Percentiles rank a stretch among this genome's conserved stretches.
Conservation (phyloP, 169 alveolate species). For the Ophryocystis elektroscirrha region DNA sequence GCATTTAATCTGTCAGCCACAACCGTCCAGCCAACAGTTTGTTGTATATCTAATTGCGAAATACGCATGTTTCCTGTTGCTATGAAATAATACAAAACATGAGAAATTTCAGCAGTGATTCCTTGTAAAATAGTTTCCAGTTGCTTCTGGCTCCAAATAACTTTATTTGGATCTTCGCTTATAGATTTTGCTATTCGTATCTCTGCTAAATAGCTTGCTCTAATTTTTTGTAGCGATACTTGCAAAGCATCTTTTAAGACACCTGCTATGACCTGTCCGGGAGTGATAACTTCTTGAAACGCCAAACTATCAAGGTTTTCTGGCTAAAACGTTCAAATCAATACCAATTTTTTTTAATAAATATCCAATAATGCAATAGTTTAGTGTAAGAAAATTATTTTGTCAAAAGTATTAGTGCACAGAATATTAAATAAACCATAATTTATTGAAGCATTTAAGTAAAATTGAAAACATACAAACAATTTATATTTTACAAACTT, state of each 20-base stretch:
- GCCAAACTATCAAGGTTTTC: constrained; percentile 50
- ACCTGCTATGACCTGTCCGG: constrained; percentile 49
- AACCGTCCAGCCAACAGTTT: constrained; percentile 84
- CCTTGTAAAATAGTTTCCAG: neutral
- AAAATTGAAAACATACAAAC: too few relatives aligned
- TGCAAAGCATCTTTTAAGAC: constrained; percentile 29
- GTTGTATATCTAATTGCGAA: constrained; percentile 36
- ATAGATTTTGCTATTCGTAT: constrained; percentile 12
- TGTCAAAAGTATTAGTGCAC: neutral
- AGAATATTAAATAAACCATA: neutral
- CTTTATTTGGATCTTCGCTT: neutral
- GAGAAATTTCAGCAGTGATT: constrained; percentile 2
- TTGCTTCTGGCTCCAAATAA: neutral
- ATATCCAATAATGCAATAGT: neutral
- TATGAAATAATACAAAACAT: constrained; percentile 44
- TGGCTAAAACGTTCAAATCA: too few relatives aligned
- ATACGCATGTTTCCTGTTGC: constrained; percentile 79
- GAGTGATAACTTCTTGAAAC: constrained; percentile 44
- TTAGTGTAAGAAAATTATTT: neutral
- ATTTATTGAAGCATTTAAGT: too few relatives aligned
- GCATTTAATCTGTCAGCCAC: constrained; percentile 92
- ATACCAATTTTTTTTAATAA: too few relatives aligned
- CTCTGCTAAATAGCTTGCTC: neutral
- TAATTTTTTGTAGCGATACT: neutral
- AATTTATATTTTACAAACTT: too few relatives aligned